Conservation (phyloP, 805 yeast species). For the Allodekkera sacchari region DNA sequence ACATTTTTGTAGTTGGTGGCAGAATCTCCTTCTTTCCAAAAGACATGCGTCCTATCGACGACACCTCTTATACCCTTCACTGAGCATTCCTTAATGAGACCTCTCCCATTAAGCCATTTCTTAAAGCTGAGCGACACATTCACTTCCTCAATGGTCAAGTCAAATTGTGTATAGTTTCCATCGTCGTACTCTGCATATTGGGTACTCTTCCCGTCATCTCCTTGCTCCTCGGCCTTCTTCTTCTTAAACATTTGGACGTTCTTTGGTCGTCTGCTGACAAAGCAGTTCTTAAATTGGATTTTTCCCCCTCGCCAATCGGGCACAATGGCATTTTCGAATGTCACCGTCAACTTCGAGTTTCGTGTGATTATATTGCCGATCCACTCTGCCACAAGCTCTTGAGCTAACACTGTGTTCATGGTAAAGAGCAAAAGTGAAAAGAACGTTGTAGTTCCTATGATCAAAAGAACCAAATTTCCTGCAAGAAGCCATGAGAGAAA, state of each 20-base stretch:
- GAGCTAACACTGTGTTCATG: conserved; percentile 78
- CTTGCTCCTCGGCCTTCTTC: conserved; percentile 18
- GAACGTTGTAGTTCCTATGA: conserved; percentile 89
- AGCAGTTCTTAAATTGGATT: conserved; percentile 76
- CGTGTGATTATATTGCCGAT: conserved; percentile 78
- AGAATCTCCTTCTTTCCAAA: conserved; percentile 74
- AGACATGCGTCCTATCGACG: conserved; percentile 82
- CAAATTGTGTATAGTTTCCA: conserved; percentile 95
- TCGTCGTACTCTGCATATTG: conserved; percentile 43
- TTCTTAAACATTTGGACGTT: conserved; percentile 24
- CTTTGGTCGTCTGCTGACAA: conserved; percentile 76
- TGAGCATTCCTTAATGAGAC: conserved; percentile 73
- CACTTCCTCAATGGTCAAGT: conserved; percentile 79
- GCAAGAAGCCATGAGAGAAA: conserved; percentile 86
- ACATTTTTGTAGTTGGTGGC: conserved; percentile 73
- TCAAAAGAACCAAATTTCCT: conserved; percentile 72
- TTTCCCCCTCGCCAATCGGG: conserved; percentile 91
- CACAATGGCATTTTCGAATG: conserved; percentile 88
- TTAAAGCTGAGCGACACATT: conserved; percentile 71
- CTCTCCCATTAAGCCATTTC: conserved; percentile 86
- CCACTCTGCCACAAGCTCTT: conserved; percentile 74
- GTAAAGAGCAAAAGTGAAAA: conserved; percentile 71
- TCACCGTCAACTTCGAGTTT: conserved; percentile 74
- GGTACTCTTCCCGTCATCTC: neutral
- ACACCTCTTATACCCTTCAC: conserved; percentile 86